Evolutionary conservation across 2,329 filamentous ascomycete genomes (phyloP).

Genomic region (Talaromyces sp.): DNA sequence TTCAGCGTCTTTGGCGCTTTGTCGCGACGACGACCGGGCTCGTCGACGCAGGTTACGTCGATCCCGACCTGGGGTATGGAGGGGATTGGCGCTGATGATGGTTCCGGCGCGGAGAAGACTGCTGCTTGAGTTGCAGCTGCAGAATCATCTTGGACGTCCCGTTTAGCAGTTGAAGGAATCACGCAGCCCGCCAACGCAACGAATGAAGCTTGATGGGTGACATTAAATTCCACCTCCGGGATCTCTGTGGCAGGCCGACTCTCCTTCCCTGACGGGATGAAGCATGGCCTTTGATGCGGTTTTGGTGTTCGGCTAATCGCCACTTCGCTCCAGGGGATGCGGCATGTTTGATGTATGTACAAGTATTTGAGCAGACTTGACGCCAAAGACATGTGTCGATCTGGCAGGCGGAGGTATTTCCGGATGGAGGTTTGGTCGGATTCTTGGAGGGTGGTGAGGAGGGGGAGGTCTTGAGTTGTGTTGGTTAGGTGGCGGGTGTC

Average conservation of each 20-base stretch:
- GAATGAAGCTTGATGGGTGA: constrained; percentile 63
- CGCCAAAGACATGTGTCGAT: constrained; percentile 61
- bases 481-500: constrained; percentile 40
- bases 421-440: constrained; percentile 52
- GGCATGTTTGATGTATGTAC: constrained; percentile 56
- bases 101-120: constrained; percentile 14
- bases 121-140: not conserved
- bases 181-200: constrained; percentile 57
- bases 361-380: constrained; percentile 62
- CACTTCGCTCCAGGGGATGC: constrained; percentile 58
- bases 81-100: constrained; percentile 20
- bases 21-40: constrained; percentile 48
- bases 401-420: constrained; percentile 54
- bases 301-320: constrained; percentile 52
- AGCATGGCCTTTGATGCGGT: constrained; percentile 54
- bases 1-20: constrained; percentile 50
- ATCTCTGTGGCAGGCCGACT: constrained; percentile 24
- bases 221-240: constrained; percentile 59
- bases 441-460: constrained; percentile 41
- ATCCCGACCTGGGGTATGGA: constrained; percentile 52
- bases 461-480: constrained; percentile 34
- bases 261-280: constrained; percentile 39
- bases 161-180: constrained; percentile 23
- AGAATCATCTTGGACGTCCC: not conserved
- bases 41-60: constrained; percentile 63